A percentile compares a stretch with the other conserved stretches of the same genome.
phyloP scores from a whole-genome alignment of 2,329 filamentous ascomycete genomes.

The Huntiella bhutanensis region DNA sequence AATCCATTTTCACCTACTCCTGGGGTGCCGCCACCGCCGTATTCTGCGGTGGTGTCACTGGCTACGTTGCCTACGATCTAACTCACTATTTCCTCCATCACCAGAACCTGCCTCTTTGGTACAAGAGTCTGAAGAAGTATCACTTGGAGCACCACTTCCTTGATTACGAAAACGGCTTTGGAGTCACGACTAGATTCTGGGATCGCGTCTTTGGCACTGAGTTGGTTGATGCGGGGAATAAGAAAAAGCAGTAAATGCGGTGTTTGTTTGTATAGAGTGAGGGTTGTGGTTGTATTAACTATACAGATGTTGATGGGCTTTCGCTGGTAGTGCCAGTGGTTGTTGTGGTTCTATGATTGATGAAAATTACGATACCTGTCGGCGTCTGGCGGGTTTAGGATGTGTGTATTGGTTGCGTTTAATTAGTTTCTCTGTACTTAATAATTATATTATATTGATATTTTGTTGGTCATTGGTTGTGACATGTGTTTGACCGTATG shows the following conservation, averaged over 20 bases:
- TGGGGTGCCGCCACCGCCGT: slow-evolving; percentile 66
- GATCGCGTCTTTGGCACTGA: slow-evolving; percentile 83
- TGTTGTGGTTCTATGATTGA: too few species aligned
- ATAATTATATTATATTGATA: too few species aligned
- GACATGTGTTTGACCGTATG: too few species aligned
- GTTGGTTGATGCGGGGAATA: slow-evolving; percentile 23
- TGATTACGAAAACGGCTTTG: slow-evolving; percentile 94
- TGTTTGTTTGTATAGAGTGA: too few species aligned
- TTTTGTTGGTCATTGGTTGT: too few species aligned
- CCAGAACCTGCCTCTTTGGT: slow-evolving; percentile 75
- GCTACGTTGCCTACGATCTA: slow-evolving; percentile 89
- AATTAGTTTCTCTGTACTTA: neutral
- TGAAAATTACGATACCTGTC: neutral
- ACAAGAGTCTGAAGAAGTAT: slow-evolving; percentile 87
- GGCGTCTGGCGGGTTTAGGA: neutral
- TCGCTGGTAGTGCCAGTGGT: too few species aligned
- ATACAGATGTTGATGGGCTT: too few species aligned
- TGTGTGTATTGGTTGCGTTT: neutral
- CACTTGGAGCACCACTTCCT: slow-evolving; percentile 95
- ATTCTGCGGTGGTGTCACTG: slow-evolving; percentile 81
- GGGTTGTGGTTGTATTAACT: too few species aligned
- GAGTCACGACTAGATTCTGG: slow-evolving; percentile 94
- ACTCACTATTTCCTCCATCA: slow-evolving; percentile 99
- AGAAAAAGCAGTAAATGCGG: slow-evolving; percentile 5
- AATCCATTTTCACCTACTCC: slow-evolving; percentile 61